Evolutionary conservation across 495 filamentous ascomycete genomes (phyloP).

Genomic region (Neurospora tetrasperma): DNA sequence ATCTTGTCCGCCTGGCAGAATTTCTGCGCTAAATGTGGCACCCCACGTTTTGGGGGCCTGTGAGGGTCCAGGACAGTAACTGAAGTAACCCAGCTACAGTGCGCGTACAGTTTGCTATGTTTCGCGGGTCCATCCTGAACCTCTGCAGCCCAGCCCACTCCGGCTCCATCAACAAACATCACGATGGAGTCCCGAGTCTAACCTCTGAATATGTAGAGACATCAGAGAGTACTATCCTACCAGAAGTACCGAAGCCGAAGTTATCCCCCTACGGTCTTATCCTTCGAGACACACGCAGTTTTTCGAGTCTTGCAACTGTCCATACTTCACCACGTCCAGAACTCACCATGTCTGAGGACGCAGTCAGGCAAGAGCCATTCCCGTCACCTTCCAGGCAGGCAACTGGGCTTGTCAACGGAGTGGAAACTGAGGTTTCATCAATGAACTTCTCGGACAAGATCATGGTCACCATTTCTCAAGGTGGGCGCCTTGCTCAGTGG

Average conservation of each 20-base stretch:
- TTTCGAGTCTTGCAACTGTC: neutral
- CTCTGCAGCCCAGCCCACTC: neutral
- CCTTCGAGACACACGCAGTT: neutral
- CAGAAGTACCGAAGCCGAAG: neutral
- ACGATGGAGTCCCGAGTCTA: neutral
- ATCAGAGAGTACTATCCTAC: neutral
- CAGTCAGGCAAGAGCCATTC: slow-evolving; percentile 43
- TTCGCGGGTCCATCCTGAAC: neutral
- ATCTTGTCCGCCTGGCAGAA: slow-evolving; percentile 43
- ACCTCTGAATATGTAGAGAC: neutral
- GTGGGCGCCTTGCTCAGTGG: slow-evolving; percentile 85
- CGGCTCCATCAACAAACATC: neutral
- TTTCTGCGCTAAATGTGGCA: slow-evolving; percentile 12
- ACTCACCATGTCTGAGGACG: slow-evolving; percentile 14
- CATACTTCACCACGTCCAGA: neutral
- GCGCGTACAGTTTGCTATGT: neutral
- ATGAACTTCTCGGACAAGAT: slow-evolving; percentile 85
- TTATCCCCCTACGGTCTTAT: neutral
- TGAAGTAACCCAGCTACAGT: neutral
- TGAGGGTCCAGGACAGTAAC: neutral
- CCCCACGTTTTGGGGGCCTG: neutral
- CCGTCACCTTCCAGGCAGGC: slow-evolving; percentile 65
- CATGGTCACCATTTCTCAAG: slow-evolving; percentile 78
- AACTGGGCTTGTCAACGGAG: slow-evolving; percentile 52
- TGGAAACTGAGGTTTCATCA: slow-evolving; percentile 59